Evolutionary conservation across 768 basidiomycete species (phyloP), one percentile per base, ranked within the genome.

Genomic region (Tricholoma flavovirens): DNA sequence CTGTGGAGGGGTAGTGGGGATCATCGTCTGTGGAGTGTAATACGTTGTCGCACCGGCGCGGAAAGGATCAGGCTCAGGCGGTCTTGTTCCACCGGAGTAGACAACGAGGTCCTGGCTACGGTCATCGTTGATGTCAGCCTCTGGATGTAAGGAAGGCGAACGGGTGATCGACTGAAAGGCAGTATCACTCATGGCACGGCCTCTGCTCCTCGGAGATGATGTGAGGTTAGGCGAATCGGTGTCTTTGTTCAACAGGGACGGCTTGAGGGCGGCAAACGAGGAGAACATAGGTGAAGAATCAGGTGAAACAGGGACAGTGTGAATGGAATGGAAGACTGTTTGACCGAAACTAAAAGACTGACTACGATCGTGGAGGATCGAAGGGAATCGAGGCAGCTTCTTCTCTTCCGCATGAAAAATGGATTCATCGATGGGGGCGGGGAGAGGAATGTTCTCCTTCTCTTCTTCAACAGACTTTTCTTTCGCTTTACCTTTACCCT

Each of bases 1-100:
- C 33, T 73, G 72, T 0, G 83, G 81, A 17, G 88, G 87, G 0
- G 87, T 86, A 0, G 77, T 75, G 0, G 88, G 87, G 22, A 87
- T 83, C 74, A 86, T 81, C 6, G 83, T 82, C 57, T 87, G 86
- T 1, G 87, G 86, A 0, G 86, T 87, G 64, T 88, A 90, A 64
- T 89, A 90, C 0, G 88, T 87, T 29, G 76, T 84, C 17, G 88
- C 86, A 59, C 88, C 75, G 2, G 81, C 82, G 49, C 82, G 80
- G 70, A 91, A 90, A 2, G 88, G 88, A 66, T 90, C 88, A 6
- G 87, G 84, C 60, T 69, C 58, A 8, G 60, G 63, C 7, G 65
- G 19, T n/a, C 46, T 26, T 35, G 40, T 24, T 5, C 63, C 64
- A 4, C 46, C 46, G n/a, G 72, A 68, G 63, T 81, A 83, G 3